phyloP scores from a whole-genome alignment of 345 rosid species.

The Bruguiera sexangula region DNA sequence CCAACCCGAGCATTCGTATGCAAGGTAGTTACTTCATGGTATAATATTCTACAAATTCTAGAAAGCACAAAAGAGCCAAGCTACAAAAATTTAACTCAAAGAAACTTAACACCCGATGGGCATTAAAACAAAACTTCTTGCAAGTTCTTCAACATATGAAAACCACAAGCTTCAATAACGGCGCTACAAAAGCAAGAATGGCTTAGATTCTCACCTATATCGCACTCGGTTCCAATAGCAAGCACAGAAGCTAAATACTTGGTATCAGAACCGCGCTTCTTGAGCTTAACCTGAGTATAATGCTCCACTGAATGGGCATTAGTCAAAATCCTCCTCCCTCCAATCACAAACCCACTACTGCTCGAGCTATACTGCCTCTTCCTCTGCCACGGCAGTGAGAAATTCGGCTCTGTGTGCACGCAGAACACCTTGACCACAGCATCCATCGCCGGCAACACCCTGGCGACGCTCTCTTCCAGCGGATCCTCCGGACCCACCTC shows the following conservation, averaged over 20 bases:
- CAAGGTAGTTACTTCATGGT: too few relatives aligned
- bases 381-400: constrained; percentile 91
- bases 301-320: constrained; percentile 98
- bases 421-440: constrained; percentile 94
- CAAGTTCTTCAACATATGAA: too few relatives aligned
- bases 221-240: constrained; percentile 93
- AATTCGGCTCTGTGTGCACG: constrained; percentile 92
- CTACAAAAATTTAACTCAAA: too few relatives aligned
- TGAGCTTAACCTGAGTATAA: constrained; percentile 88
- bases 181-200: background rate
- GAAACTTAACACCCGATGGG: too few relatives aligned
- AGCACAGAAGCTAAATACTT: constrained; percentile 89
- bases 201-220: constrained; percentile 51
- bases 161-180: too few relatives aligned
- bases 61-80: too few relatives aligned
- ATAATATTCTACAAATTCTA: too few relatives aligned
- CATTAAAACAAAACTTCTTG: too few relatives aligned
- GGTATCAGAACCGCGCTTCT: constrained; percentile 91
- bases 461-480: constrained; percentile 50
- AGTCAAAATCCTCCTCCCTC: constrained; percentile 77
- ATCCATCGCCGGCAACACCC: constrained; percentile 84
- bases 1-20: too few relatives aligned
- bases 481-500: constrained; percentile 11
- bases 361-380: constrained; percentile 90
- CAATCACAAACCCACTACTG: constrained; percentile 78